Base-by-base conservation (phyloP, 169 alveolate genomes). In the Eimeria necatrix region DNA sequence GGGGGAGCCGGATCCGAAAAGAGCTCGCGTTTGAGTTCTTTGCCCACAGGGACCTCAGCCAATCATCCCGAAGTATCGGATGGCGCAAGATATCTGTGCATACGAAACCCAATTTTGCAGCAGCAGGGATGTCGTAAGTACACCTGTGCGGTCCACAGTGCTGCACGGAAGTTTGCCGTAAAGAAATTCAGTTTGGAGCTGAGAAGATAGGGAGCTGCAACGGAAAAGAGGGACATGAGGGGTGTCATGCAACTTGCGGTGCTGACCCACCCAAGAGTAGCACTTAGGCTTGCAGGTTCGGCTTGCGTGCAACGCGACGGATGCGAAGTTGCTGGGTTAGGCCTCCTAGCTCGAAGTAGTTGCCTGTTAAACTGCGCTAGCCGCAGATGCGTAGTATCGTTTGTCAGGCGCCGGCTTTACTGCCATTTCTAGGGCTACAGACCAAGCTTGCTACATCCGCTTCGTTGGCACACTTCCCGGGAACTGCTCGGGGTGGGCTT, bases 11-110 rank as follows among this genome's bases (percentile, higher is more conserved):
- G 52, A 52, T 16, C 53, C 74, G 73, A 81, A 81, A n/a, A 59
- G 90, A n/a, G 90, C 90, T 22, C 90, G 90, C n/a, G 52, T 46
- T 20, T 81, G 90, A 81, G 48, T 22, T 6, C 49, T 16, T 68
- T 68, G 78, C 14, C 14, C 46, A 56, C 68, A 56, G 68, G 12
- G 41, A 32, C 41, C 41, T 32, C 41, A 32, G 41, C 0, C 41
- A 32, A 32, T 56, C 68, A 56, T 56, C 20, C 20, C 68, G 20
- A 10, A 56, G 68, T 14, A 56, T 56, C 68, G 68, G 22, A 14
- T 56, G 22, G 68, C 68, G 12, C 68, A 56, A 14, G 68, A 32
- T 32, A 32, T 32, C 41, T 32, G 41, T 32, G 41, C 41, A 0
- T 56, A 18, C 68, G 20, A 56, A 56, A 14, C 20, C 68, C 20